Evolutionary conservation across 768 basidiomycete species (phyloP).

Genomic region (Phylloporus sp.): DNA sequence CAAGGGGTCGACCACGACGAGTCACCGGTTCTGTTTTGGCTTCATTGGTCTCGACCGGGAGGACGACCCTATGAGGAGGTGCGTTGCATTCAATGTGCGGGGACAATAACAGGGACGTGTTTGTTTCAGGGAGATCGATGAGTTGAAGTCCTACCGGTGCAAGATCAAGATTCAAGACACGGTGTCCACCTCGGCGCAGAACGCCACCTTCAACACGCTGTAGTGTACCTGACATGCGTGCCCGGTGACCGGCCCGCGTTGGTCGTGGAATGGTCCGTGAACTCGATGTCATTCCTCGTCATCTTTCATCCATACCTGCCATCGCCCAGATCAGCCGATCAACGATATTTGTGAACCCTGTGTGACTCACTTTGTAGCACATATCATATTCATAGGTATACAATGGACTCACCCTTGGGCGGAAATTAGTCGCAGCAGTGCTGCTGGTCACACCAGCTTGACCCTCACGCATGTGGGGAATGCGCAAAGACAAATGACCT

Average conservation of each 20-base stretch:
- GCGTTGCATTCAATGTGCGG: not conserved
- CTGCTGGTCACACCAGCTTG: not conserved
- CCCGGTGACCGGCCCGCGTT: not conserved
- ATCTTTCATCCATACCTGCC: not conserved
- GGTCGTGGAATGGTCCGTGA: not conserved
- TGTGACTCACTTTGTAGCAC: not conserved
- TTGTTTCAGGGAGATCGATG: not conserved
- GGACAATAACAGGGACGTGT: not conserved
- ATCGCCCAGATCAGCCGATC: not conserved
- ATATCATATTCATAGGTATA: not conserved
- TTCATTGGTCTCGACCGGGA: not conserved
- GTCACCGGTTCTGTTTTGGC: not conserved
- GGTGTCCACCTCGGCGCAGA: not conserved
- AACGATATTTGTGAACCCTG: not conserved
- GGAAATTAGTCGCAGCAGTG: constrained; percentile 1
- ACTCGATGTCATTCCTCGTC: not conserved
- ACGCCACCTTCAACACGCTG: not conserved
- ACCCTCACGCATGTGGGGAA: not conserved
- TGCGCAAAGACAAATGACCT: not conserved
- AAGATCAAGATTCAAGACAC: not conserved
- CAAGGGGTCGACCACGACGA: not conserved
- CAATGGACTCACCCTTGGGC: not conserved
- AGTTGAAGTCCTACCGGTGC: not conserved
- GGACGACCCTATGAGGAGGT: not conserved
- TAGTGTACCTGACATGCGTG: not conserved